A percentile compares a stretch with the other conserved stretches of the same genome.
Evolutionary conservation across 1,284 basidiomycete species (phyloP).

Genomic region (Ustilago hordei): DNA sequence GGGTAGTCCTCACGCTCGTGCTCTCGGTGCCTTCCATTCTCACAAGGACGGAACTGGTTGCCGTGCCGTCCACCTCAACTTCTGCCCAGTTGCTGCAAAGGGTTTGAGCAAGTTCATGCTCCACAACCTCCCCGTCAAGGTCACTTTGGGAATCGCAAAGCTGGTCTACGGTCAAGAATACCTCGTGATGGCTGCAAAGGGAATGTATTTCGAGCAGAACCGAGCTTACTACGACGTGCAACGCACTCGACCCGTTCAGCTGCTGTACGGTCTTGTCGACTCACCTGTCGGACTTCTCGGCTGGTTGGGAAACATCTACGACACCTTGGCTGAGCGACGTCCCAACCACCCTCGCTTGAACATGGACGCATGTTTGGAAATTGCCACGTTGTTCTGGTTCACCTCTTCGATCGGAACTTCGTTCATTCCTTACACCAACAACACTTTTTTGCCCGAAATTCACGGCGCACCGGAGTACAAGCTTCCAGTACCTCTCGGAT

Average conservation of each 20-base stretch:
- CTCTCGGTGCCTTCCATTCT: constrained; percentile 44
- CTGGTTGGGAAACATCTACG: constrained; percentile 57
- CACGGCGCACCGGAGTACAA: constrained; percentile 37
- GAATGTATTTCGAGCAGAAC: constrained; percentile 40
- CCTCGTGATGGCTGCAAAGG: constrained; percentile 36
- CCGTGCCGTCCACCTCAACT: constrained; percentile 62
- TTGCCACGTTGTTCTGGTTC: constrained; percentile 50
- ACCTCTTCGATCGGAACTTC: constrained; percentile 55
- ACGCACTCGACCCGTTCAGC: constrained; percentile 41
- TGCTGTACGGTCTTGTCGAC: constrained; percentile 52
- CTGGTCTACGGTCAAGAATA: constrained; percentile 47
- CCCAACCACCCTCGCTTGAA: constrained; percentile 41
- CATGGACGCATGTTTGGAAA: constrained; percentile 43
- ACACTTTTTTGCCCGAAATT: constrained; percentile 46
- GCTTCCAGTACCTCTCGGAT: constrained; percentile 50
- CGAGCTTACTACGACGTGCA: constrained; percentile 59
- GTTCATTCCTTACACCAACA: constrained; percentile 58
- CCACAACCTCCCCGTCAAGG: constrained; percentile 29
- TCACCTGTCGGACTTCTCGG: constrained; percentile 56
- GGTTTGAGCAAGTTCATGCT: constrained; percentile 48
- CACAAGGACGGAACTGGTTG: constrained; percentile 54
- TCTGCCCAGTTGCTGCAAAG: constrained; percentile 53
- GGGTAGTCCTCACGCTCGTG: constrained; percentile 55
- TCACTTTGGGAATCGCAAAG: constrained; percentile 42
- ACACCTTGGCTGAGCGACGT: constrained; percentile 23